Conservation (phyloP, 805 yeast species). For the Wickerhamia fluorescens region DNA sequence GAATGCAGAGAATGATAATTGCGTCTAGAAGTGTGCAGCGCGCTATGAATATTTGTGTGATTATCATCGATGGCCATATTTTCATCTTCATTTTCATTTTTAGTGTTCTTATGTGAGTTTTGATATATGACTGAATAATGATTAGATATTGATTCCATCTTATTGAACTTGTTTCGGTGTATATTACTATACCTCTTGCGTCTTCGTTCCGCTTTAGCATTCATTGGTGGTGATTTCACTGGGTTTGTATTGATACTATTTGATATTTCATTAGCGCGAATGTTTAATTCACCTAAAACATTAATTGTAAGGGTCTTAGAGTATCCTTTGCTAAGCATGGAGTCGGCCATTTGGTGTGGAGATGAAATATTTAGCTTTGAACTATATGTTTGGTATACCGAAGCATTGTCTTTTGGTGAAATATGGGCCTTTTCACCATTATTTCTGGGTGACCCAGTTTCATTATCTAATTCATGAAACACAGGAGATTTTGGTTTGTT, state of each 20-base stretch:
- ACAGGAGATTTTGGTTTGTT: too few species aligned
- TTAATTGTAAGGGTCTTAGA: slow-evolving; percentile 40
- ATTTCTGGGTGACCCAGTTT: too few species aligned
- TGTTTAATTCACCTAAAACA: slow-evolving; percentile 39
- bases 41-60: too few species aligned
- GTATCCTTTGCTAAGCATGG: slow-evolving; percentile 36
- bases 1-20: too few species aligned
- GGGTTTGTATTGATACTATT: slow-evolving; percentile 1
- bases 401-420: slow-evolving; percentile 1
- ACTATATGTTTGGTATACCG: too few species aligned
- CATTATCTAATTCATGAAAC: too few species aligned
- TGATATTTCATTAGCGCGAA: slow-evolving; percentile 33
- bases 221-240: too few species aligned
- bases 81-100: too few species aligned
- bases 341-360: slow-evolving; percentile 10
- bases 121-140: slow-evolving; percentile 15
- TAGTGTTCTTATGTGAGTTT: slow-evolving; percentile 1
- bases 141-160: slow-evolving; percentile 19
- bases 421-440: too few species aligned
- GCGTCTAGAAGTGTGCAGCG: too few species aligned
- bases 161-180: slow-evolving; percentile 27
- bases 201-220: slow-evolving; percentile 10
- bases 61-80: too few species aligned
- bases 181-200: slow-evolving; percentile 25
- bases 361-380: too few species aligned